Evolutionary conservation across 805 yeast species (phyloP), one percentile per base, ranked within the genome.

Genomic region (Candida multigemmis): DNA sequence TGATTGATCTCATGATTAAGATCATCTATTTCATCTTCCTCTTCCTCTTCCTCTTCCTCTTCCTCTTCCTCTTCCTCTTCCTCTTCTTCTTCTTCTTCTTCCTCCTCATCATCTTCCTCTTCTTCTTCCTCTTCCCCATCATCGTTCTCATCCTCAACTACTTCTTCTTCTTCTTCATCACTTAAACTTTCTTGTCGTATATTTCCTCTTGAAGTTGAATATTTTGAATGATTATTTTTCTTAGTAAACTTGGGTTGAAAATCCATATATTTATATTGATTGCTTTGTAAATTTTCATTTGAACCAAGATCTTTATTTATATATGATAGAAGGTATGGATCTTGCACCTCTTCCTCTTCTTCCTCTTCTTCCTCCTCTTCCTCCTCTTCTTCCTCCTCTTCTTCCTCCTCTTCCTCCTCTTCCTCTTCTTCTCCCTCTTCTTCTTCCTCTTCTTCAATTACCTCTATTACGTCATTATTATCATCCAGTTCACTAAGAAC

Each of bases 61-160:
- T 27, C 23, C 5, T 25, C 24, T 7, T 55, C 57, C 21, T 64
- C 66, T 36, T 25, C 28, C 6, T 25, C 26, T 15, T 17, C 23
- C 14, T 24, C 22, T 18, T 32, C 30, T 4, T 25, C 28, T 10
- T 34, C 36, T 14, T 24, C 24, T n/a, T 26, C 21, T 24, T 29
- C 33, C 16, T 30, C 31, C 17, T 27, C 26, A 11, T 7, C 24
- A 8, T 31, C 30, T 2, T 27, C 28, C 11, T 26, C 22, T 8
- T 26, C 27, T 4, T 30, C 27, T 19, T 23, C 32, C 21, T 36
- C 35, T 3, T 20, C 18, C 4, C 27, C 25, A 16, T 22, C 25
- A 5, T 24, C 30, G 11, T 24, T 5, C 16, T 17, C 28, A 12
- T 21, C 18, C 15, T 20, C 28, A 6, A 21, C 27, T 11, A n/a